These are phyloP conservation scores for Kazachstania africana DNA, from an alignment of 805 yeast genomes.

Conservation along the genomic window DNA sequence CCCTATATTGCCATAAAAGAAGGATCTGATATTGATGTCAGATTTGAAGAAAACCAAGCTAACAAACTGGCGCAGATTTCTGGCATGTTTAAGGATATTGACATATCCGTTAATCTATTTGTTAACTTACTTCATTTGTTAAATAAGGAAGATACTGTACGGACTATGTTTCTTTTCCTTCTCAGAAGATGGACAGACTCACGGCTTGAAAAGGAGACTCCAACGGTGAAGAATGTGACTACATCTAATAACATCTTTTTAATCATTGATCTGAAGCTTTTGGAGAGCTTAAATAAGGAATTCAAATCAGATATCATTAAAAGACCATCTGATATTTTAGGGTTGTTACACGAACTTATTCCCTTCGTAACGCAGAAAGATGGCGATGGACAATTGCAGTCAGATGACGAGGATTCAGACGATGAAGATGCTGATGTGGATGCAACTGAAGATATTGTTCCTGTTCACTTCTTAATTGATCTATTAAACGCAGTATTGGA, in stretches of 20 bases:
- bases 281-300: slow-evolving; percentile 48
- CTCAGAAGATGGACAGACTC: slow-evolving; percentile 49
- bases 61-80: slow-evolving; percentile 6
- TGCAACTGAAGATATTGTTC: not conserved
- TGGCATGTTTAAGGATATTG: slow-evolving; percentile 33
- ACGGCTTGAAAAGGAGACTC: not conserved
- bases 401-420: slow-evolving; percentile 19
- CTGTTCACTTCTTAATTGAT: slow-evolving; percentile 25
- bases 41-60: not conserved
- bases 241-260: slow-evolving; percentile 38
- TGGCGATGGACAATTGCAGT: slow-evolving; percentile 17
- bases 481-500: slow-evolving; percentile 29
- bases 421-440: slow-evolving; percentile 16
- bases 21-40: not conserved
- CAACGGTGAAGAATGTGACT: not conserved
- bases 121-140: slow-evolving; percentile 37
- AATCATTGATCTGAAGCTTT: slow-evolving; percentile 47
- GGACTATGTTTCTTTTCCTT: slow-evolving; percentile 36
- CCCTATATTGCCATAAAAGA: slow-evolving; percentile 19
- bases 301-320: slow-evolving; percentile 40
- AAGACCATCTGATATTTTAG: slow-evolving; percentile 44
- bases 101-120: slow-evolving; percentile 31
- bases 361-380: slow-evolving; percentile 17
- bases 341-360: slow-evolving; percentile 35
- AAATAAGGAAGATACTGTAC: slow-evolving; percentile 35